These are phyloP conservation scores for Aspergillus sp. DNA, from an alignment of 2,329 filamentous ascomycete species.

Conservation along the genomic window DNA sequence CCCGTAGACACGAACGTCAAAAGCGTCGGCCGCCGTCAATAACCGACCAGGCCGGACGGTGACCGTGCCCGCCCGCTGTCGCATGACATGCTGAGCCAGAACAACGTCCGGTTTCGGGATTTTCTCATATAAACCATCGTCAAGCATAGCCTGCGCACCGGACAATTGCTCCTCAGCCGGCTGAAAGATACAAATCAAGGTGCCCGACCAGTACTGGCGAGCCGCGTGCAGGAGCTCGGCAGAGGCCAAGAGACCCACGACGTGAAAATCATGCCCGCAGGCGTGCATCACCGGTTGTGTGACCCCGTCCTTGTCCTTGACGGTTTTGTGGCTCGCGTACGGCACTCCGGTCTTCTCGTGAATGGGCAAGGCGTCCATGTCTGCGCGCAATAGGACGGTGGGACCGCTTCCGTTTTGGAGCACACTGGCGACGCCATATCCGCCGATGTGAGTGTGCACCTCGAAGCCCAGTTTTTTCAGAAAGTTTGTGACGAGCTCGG, in stretches of 20 bases:
- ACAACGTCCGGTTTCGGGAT: constrained; percentile 58
- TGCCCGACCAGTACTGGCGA: constrained; percentile 55
- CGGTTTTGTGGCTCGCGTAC: constrained; percentile 53
- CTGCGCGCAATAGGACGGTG: constrained; percentile 59
- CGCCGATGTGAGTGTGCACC: constrained; percentile 56
- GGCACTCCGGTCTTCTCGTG: constrained; percentile 55
- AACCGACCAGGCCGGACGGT: constrained; percentile 33
- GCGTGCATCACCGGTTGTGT: constrained; percentile 65
- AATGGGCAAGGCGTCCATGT: constrained; percentile 63
- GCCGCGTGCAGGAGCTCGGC: constrained; percentile 49
- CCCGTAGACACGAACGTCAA: constrained; percentile 42
- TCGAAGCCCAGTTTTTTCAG: constrained; percentile 43
- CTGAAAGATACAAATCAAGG: constrained; percentile 62
- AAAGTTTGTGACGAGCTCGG: constrained; percentile 44
- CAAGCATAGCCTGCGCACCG: constrained; percentile 61
- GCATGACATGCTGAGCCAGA: constrained; percentile 56
- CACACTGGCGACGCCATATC: constrained; percentile 58
- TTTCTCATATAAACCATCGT: constrained; percentile 55
- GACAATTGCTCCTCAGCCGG: constrained; percentile 61
- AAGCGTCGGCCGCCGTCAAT: constrained; percentile 36
- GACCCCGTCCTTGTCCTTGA: constrained; percentile 47
- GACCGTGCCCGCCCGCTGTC: constrained; percentile 36
- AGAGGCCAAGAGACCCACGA: constrained; percentile 57
- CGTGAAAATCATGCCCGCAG: constrained; percentile 68
- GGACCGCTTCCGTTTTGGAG: constrained; percentile 56